Evolutionary conservation across 495 filamentous ascomycete species (phyloP).

Genomic region (Cercophora sp.): DNA sequence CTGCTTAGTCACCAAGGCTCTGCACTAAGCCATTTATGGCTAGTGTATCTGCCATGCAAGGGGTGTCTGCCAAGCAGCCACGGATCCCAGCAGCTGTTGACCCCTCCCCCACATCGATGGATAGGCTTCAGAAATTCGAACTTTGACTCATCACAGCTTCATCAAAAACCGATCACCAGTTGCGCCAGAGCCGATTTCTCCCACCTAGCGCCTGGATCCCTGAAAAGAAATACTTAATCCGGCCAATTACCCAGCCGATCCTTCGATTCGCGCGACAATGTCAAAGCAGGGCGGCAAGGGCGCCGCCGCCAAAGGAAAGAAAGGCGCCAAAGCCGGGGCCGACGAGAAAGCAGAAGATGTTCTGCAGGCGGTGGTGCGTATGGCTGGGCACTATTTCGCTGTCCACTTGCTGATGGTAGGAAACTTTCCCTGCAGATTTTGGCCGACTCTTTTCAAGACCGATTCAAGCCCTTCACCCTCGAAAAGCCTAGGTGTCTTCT

Average conservation of each 20-base stretch:
- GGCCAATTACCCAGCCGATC: too few relatives aligned
- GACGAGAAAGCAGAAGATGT: conserved; percentile 76
- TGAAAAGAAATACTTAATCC: too few relatives aligned
- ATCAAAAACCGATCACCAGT: neutral
- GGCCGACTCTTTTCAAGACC: conserved; percentile 88
- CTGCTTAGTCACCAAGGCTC: too few relatives aligned
- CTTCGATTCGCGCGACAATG: too few relatives aligned
- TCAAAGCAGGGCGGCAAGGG: conserved; percentile 44
- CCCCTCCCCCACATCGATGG: neutral
- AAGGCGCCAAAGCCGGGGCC: conserved; percentile 41
- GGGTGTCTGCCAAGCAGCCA: neutral
- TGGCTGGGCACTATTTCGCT: neutral
- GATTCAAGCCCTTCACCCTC: conserved; percentile 84
- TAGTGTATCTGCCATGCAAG: too few relatives aligned
- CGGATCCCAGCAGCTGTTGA: neutral
- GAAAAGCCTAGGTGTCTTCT: conserved; percentile 93
- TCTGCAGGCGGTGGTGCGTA: conserved; percentile 79
- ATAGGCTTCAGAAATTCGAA: neutral
- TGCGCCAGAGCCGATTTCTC: too few relatives aligned
- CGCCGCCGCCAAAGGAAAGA: conserved; percentile 53
- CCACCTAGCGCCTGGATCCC: too few relatives aligned
- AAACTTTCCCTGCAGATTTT: conserved; percentile 57
- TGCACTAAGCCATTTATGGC: too few relatives aligned
- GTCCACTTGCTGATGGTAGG: neutral
- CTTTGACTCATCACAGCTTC: neutral